Conservation (phyloP, 2,329 filamentous ascomycete species). For the Arthrobotrys pseudoclavata region DNA sequence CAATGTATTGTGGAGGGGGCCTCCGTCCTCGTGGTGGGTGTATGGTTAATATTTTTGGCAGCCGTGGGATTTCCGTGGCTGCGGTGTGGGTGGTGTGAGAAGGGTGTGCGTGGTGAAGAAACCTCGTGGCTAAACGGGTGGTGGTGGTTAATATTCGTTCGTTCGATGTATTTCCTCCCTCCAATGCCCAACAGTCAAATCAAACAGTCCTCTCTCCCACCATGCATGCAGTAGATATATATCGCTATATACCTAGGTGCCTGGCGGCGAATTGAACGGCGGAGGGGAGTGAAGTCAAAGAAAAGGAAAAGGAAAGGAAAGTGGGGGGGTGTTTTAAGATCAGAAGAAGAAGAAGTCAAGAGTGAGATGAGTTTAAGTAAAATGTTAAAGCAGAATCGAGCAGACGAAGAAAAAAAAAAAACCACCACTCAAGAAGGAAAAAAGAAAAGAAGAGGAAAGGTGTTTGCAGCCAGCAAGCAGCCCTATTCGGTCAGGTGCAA, state of each 20-base stretch:
- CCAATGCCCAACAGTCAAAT: conserved; percentile 45
- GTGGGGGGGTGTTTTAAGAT: conserved; percentile 8
- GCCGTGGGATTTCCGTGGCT: conserved; percentile 4
- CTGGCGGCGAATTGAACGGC: conserved; percentile 8
- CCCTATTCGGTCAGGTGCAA: conserved; percentile 45
- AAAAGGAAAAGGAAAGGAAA: conserved; percentile 1
- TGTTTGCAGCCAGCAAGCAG: conserved; percentile 12
- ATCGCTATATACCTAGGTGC: neutral
- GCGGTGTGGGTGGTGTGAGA: conserved; percentile 23
- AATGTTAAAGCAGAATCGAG: conserved; percentile 15
- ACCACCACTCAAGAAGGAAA: neutral
- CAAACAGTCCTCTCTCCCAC: conserved; percentile 24
- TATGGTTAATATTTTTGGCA: conserved; percentile 6
- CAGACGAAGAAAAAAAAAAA: conserved; percentile 1
- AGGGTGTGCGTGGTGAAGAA: conserved; percentile 16
- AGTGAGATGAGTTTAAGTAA: conserved; percentile 26
- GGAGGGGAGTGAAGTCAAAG: neutral
- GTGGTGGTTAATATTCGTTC: conserved; percentile 25
- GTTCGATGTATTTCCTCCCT: neutral
- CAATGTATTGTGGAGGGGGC: conserved; percentile 23
- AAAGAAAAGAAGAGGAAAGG: conserved; percentile 5
- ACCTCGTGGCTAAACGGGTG: conserved; percentile 29
- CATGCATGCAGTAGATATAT: conserved; percentile 41
- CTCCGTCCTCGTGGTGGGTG: conserved; percentile 34
- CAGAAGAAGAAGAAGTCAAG: neutral